Base-by-base conservation (phyloP, 441 rosid species). In the Capsella rubella region DNA sequence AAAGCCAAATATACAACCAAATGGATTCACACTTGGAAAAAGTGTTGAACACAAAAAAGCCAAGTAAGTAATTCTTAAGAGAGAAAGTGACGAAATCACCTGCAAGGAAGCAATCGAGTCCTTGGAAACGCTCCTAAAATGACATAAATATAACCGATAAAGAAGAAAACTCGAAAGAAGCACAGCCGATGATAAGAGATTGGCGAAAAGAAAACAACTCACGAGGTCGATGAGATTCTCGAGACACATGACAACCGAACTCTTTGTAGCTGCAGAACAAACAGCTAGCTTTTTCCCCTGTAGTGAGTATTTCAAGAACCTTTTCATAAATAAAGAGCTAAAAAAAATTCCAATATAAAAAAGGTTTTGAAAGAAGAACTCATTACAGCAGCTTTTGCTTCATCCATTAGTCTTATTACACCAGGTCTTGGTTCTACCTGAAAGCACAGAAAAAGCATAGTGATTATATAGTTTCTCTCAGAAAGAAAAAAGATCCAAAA, bases 41-140 rank as follows among this genome's bases (percentile, higher is more conserved):
- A 47, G 31, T 69, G 57, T 52, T 50, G 4, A 12, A 11, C 58
- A 75, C 39, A 53, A 16, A 62, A 63, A 28, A 11, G 18, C 45
- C 47, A 56, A 56, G 39, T 34, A 25, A 46, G 71, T 60, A 34
- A 70, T 35, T 60, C 50, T 12, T 13, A 62, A 6, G 37, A 35
- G 3, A 53, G 29, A 69, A 31, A 49, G 62, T 15, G 50, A 51
- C 47, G 25, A 16, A 58, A 85, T 90, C 89, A 94, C 97, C 99
- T 80, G 99, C 99, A 51, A 94, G 95, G 86, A 94, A 94, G 87
- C 99, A 91, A 85, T 94, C 99, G 9, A 94, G 90, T 78, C 93
- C 87, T 75, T 85, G 81, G 71, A 89, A 94, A 25, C 94, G 90
- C 61, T 89, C 97, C 99, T 94, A 69, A 3, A 74, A 15, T 34